Evolutionary conservation across 192 early-diverging fungal species (phyloP), one percentile per base, ranked within the genome.

Genomic region (Coemansia javaensis): DNA sequence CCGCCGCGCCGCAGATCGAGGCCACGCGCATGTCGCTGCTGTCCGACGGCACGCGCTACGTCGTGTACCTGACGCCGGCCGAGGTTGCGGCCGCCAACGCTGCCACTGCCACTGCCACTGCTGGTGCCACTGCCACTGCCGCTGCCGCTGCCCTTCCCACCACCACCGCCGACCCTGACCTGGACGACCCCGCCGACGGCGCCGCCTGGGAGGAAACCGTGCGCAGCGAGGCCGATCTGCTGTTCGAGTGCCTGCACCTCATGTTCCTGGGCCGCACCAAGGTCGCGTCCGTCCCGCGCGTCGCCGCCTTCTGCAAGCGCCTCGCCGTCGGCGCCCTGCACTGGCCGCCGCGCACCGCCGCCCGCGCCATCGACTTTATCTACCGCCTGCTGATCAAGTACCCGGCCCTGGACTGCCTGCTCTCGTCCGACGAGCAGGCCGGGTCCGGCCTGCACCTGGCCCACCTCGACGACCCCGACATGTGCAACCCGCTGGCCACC

Each of bases 401-500:
- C 53, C 79, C 85, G 8, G 53, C 66, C 7, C 65, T 89, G 22
- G 80, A 83, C 51, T 70, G 74, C 33, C 55, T 87, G 34, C 57
- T 89, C 7, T 78, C 82, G 34, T 65, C 79, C 18, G 84, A 86
- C 46, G 84, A 82, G 30, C 73, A 80, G 35, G 59, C 85, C 37
- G 84, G 81, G 40, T 90, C 85, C 42, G 95, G 93, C 43, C 68
- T 91, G 30, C 96, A 94, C 54, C 43, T 82, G 22, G 79, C 82
- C 25, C 66, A 84, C 11, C 59, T 96, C 46, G 85, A 94, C 55
- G 93, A 98, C 50, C 89, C 93, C 0, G 92, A 98, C 47, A 77
- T 96, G 53, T 93, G 90, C 58, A 98, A 98, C 59, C 91, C 95
- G 3, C 92, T 94, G 66, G 89, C 90, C 3, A 85, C 95, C 4